Evolutionary conservation across 495 filamentous ascomycete species (phyloP), one percentile per base, ranked within the genome.

Genomic region (Parathielavia hyrcaniae): DNA sequence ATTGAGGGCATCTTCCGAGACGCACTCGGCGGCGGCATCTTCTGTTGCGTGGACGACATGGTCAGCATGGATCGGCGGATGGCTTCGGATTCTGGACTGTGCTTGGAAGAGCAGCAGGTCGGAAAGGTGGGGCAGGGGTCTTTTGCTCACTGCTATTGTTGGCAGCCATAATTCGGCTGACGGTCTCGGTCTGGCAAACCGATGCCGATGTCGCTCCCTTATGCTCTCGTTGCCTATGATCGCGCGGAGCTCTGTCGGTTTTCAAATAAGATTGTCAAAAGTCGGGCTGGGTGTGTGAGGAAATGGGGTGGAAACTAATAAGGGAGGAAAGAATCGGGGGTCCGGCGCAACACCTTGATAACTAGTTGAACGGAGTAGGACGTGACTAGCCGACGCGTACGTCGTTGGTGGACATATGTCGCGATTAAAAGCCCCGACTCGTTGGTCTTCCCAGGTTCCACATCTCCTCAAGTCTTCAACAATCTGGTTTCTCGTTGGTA

Each of bases 1-100:
- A 26, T 88, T 75, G 50, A 83, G 74, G n/a, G 79, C 79, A 45
- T 83, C 80, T 50, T 82, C 79, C 26, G 79, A 82, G 50, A 83
- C 71, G 66, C 80, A 82, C 64, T 82, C 80, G 71, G 78, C 77
- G 55, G 68, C 73, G 13, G 79, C 80, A 53, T 69, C 67, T 64
- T 73, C 80, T 83, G 55, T 54, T 40, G 34, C 22, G 40, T 35
- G 22, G 41, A 35, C 30, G 34, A 35, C 48, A 57, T 20, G 30
- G 35, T 61, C 45, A 60, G 40, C 46, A 53, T 30, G 38, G 36
- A 22, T 49, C 30, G 22, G 45, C 46, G 17, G 19, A 50, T 46
- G 22, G 11, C 45, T 47, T 13, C 12, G 23, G 22, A 13, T 26
- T 13, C 16, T 16, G 16, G 32, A 4, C n/a, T 9, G 6, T 35